phyloP scores from a whole-genome alignment of 805 yeast species.

The Lipomyces kockii region DNA sequence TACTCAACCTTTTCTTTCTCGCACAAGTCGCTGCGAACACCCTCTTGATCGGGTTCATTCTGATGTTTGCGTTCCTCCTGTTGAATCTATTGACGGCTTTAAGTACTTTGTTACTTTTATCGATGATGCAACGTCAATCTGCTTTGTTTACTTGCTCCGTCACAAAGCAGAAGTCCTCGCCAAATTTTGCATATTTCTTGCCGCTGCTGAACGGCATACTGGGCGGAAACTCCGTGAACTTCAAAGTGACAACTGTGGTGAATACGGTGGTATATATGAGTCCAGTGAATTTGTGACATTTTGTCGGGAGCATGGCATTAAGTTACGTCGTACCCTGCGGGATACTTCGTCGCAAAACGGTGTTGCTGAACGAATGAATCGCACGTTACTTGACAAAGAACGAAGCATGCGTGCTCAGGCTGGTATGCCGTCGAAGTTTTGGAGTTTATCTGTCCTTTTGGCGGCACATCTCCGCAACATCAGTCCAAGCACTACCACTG shows the following conservation, averaged over 20 bases:
- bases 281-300: not conserved
- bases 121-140: not conserved
- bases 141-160: conserved; percentile 1
- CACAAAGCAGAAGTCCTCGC: not conserved
- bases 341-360: not conserved
- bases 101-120: conserved; percentile 4
- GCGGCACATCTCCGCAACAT: not conserved
- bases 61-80: not conserved
- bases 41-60: not conserved
- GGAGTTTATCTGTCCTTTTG: not conserved
- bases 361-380: not conserved
- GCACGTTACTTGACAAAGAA: not conserved
- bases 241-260: not conserved
- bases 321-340: not conserved
- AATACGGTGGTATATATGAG: not conserved
- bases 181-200: not conserved
- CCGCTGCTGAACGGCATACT: not conserved
- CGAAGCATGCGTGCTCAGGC: not conserved
- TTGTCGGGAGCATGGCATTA: not conserved
- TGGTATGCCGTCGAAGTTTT: not conserved
- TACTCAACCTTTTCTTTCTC: not conserved
- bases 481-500: not conserved
- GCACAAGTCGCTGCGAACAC: not conserved
- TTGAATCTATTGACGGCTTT: not conserved
- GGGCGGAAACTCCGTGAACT: conserved; percentile 5